Base-by-base conservation (phyloP, 1,284 basidiomycete genomes). In the Ganoderma resinaceum region DNA sequence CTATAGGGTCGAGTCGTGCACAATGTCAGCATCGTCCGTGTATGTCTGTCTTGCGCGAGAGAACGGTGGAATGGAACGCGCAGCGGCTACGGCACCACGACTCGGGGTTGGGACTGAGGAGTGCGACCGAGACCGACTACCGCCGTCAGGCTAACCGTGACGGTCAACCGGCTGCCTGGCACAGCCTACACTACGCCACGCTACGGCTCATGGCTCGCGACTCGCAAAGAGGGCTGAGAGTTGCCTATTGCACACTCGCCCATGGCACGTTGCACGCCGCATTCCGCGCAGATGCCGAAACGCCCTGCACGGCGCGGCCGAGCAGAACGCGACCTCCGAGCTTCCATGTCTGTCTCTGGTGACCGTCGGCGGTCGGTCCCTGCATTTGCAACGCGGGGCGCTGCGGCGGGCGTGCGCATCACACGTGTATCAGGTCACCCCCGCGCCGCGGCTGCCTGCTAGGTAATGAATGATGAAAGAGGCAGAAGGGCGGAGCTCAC, bases 361-460 rank as follows among this genome's bases (percentile, higher is more conserved):
- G 42, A 18, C 20, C 7, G 43, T n/a, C 29, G 37, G 42, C n/a
- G 52, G 66, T n/a, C 18, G 43, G 42, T 35, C 37, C 37, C 16
- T 42, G 35, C 2, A n/a, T n/a, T n/a, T n/a, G n/a, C n/a, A 38
- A 40, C 58, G 37, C 23, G n/a, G 58, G 58, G 58, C 58, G 58
- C 58, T 62, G 65, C 64, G 52, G 57, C 63, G 78, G 80, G 57
- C 80, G 81, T 69, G 80, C 76, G 35, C 78, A 80, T 73, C 79
- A 78, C 77, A 82, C 65, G 66, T 69, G 66, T 63, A 61, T 43
- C 63, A 61, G 46, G 66, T 16, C 35, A 58, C 33, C 29, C n/a
- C 29, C 14, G 2, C n/a, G 26, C n/a, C 59, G 29, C 46, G 18
- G 42, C 23, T 6, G n/a, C n/a, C n/a, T 46, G 43, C 23, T n/a